phyloP scores from a whole-genome alignment of 2,329 filamentous ascomycete genomes.

The Gnomoniopsis sp. region DNA sequence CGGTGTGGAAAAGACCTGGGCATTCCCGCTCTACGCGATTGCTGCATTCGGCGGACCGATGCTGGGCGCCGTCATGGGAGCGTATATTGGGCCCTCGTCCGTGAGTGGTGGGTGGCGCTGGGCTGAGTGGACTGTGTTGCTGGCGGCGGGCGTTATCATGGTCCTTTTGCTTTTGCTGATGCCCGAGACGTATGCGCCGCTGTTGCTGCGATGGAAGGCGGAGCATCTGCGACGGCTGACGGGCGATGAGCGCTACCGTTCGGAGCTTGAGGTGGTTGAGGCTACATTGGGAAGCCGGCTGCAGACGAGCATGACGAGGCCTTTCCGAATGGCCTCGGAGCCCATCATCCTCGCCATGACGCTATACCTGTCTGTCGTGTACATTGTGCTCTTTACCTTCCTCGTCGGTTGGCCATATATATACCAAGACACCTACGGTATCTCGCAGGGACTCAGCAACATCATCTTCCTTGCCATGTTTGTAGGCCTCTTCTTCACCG shows the following conservation, averaged over 20 bases:
- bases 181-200: slow-evolving; percentile 60
- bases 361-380: slow-evolving; percentile 49
- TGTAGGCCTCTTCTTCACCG: slow-evolving; percentile 34
- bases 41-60: slow-evolving; percentile 38
- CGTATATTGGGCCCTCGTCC: slow-evolving; percentile 59
- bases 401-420: slow-evolving; percentile 49
- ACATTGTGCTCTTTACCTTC: slow-evolving; percentile 52
- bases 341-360: slow-evolving; percentile 40
- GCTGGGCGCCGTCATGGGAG: slow-evolving; percentile 45
- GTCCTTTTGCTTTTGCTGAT: slow-evolving; percentile 56
- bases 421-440: slow-evolving; percentile 40
- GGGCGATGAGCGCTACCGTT: slow-evolving; percentile 57
- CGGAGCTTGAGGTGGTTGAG: slow-evolving; percentile 57
- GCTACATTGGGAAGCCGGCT: slow-evolving; percentile 49
- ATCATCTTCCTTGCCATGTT: slow-evolving; percentile 43
- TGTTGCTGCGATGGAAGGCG: slow-evolving; percentile 60
- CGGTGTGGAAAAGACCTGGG: slow-evolving; percentile 32
- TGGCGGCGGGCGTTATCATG: slow-evolving; percentile 57
- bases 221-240: slow-evolving; percentile 56
- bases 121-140: slow-evolving; percentile 63
- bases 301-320: slow-evolving; percentile 41
- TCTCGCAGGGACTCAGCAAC: slow-evolving; percentile 38
- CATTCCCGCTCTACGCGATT: slow-evolving; percentile 44
- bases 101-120: slow-evolving; percentile 54
- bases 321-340: slow-evolving; percentile 36